Base-by-base conservation (phyloP, 1,284 basidiomycete species). In the Cryptococcus amylolentus region DNA sequence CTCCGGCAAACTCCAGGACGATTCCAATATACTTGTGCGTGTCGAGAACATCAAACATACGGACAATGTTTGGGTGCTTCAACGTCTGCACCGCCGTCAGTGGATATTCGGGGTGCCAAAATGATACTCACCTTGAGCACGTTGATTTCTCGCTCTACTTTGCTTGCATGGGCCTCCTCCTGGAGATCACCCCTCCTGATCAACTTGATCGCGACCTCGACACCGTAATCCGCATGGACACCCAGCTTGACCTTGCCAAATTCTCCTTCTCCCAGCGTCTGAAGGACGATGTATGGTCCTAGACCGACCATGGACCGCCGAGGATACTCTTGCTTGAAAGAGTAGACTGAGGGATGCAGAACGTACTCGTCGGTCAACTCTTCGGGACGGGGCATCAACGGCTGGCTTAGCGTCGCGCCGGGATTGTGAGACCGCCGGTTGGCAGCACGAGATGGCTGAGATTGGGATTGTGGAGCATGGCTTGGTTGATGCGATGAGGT, bases 1-100 rank as follows among this genome's bases (percentile, higher is more conserved):
- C 82, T 1, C 91, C 94, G 41, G 95, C 96, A 73, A 96, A 98
- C 77, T 98, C 96, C 64, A 99, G 85, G 63, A 99, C 96, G 74
- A 99, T 99, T 42, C 96, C 96, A 67, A 99, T 98, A 80, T 98
- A 98, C 78, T 97, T 97, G 81, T 98, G 95, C 2, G 96, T 98
- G 78, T 98, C 94, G 67, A 99, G 97, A 41, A 98, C 94, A 76
- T 99, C 96, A 83, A 96, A 96, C 54, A 98, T 82, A 35, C 93
- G 87, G 31, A 98, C 96, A 75, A 99, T 98, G 77, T 98, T 98
- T 1, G 96, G 96, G 67, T 99, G 96, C 72, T 94, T 91, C 58
- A 98, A 84, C 57, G 85, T 86, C 91, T 95, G 70, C 23, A 20
- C 20, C 9, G n/a, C 26, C 37, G 43, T 39, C 8, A 47, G 48